phyloP scores from a whole-genome alignment of 371 early-diverging fungal genomes.

The Massospora cicadina region DNA sequence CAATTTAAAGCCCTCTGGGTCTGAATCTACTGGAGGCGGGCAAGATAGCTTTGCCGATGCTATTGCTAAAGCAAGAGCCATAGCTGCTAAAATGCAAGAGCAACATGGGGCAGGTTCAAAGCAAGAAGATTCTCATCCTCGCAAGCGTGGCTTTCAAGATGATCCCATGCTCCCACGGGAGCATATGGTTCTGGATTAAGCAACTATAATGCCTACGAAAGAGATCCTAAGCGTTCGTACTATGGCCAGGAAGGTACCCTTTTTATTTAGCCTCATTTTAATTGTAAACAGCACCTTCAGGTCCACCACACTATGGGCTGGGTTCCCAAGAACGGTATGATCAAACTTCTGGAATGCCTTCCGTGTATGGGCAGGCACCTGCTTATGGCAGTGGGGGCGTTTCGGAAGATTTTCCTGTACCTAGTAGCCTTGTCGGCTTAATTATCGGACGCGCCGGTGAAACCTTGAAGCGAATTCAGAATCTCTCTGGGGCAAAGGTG shows the following conservation, averaged over 20 bases:
- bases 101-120: slow-evolving; percentile 15
- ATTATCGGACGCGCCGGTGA: slow-evolving; percentile 76
- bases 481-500: slow-evolving; percentile 42
- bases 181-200: slow-evolving; percentile 7
- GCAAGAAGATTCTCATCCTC: slow-evolving; percentile 13
- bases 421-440: slow-evolving; percentile 53
- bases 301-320: slow-evolving; percentile 27
- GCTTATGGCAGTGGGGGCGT: slow-evolving; percentile 13
- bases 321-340: slow-evolving; percentile 26
- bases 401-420: slow-evolving; percentile 33
- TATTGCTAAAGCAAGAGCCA: slow-evolving; percentile 62
- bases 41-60: slow-evolving; percentile 44
- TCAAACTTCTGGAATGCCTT: slow-evolving; percentile 14
- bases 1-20: slow-evolving; percentile 13
- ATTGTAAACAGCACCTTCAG: background rate
- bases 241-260: slow-evolving; percentile 22
- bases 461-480: slow-evolving; percentile 60
- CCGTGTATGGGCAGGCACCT: slow-evolving; percentile 19
- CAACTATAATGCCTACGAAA: slow-evolving; percentile 17
- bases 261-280: background rate
- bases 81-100: slow-evolving; percentile 56
- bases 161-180: slow-evolving; percentile 16
- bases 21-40: slow-evolving; percentile 15
- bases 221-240: slow-evolving; percentile 26
- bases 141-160: slow-evolving; percentile 11